Evolutionary conservation across 2,329 filamentous ascomycete species (phyloP), one percentile per base, ranked within the genome.

Genomic region (Sporothrix brunneoviolacea): DNA sequence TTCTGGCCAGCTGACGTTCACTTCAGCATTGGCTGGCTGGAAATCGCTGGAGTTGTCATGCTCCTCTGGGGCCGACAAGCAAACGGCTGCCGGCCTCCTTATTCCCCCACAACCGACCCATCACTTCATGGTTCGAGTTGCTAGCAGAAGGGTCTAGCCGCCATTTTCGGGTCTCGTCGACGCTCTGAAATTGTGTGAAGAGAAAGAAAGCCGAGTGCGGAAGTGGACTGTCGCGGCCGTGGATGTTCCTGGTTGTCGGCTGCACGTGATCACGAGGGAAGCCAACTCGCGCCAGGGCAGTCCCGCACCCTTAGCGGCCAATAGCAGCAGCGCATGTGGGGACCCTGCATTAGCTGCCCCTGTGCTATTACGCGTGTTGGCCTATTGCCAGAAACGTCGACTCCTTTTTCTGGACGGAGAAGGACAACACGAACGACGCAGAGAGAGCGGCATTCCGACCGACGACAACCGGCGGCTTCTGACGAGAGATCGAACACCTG

Each of bases 321-420:
- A 52, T 51, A 19, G 19, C 28, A 28, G n/a, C 12, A 32, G 33
- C 16, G 24, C 30, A 7, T 49, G 48, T 51, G 52, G 52, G 21
- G 48, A 40, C 16, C 48, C 27, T 24, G 9, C 39, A 18, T 42
- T 42, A 36, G 38, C 39, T 43, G 24, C 13, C 30, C 8, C 16
- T 21, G n/a, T 32, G 28, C 24, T 37, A 30, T 16, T 28, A 49
- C 46, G 46, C 46, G 46, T 48, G 37, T 41, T 48, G 46, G 24
- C 30, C 4, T 22, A 18, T 24, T 39, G 18, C 19, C 37, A 15
- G 21, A 22, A 39, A 39, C 37, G 37, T 39, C 37, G 12, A 8
- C 37, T 39, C 37, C 37, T 39, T 22, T 39, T 39, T 12, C 21
- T n/a, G n/a, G n/a, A n/a, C n/a, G n/a, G n/a, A n/a, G n/a, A n/a